Percentiles rank a stretch among this genome's conserved stretches.
Conservation (phyloP, 2,329 filamentous ascomycete genomes). For the Phialophora chinensis region DNA sequence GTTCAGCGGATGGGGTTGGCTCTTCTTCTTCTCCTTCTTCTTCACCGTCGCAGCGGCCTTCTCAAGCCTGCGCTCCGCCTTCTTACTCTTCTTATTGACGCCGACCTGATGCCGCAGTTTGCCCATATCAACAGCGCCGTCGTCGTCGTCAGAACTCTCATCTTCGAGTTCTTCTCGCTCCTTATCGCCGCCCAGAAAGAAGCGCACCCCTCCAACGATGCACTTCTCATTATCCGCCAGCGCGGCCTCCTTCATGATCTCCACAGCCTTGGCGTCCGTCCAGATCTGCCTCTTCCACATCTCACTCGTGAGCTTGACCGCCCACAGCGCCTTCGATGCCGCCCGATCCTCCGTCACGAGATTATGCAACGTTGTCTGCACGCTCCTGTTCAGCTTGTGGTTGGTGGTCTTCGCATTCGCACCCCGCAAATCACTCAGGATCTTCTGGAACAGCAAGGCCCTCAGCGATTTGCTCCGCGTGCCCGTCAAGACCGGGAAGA, state of each 20-base stretch:
- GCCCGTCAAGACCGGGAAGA: slow-evolving; percentile 93
- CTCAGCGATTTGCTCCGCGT: slow-evolving; percentile 90
- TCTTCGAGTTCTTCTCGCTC: slow-evolving; percentile 93
- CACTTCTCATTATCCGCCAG: slow-evolving; percentile 93
- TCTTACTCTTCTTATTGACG: slow-evolving; percentile 97
- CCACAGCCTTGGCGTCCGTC: slow-evolving; percentile 93
- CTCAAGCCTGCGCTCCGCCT: slow-evolving; percentile 78
- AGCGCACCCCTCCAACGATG: slow-evolving; percentile 81
- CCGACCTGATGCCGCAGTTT: slow-evolving; percentile 82
- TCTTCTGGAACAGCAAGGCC: slow-evolving; percentile 83
- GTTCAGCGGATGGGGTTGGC: slow-evolving; percentile 84
- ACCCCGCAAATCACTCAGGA: slow-evolving; percentile 85
- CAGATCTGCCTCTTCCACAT: slow-evolving; percentile 96
- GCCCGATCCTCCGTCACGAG: slow-evolving; percentile 83
- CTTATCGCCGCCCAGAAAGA: slow-evolving; percentile 95
- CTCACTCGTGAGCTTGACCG: slow-evolving; percentile 92
- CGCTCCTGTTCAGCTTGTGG: slow-evolving; percentile 88
- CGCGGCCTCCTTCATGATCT: slow-evolving; percentile 94
- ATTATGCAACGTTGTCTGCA: slow-evolving; percentile 93
- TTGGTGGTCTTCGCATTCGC: slow-evolving; percentile 88
- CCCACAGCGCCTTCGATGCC: slow-evolving; percentile 89
- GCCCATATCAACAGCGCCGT: slow-evolving; percentile 76
- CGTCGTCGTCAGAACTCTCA: slow-evolving; percentile 78
- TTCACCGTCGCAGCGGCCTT: slow-evolving; percentile 84
- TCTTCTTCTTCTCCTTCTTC: slow-evolving; percentile 84